These are phyloP conservation scores for Hanseniaspora sp. DNA, from an alignment of 1,139 yeast species.

Conservation along the genomic window DNA sequence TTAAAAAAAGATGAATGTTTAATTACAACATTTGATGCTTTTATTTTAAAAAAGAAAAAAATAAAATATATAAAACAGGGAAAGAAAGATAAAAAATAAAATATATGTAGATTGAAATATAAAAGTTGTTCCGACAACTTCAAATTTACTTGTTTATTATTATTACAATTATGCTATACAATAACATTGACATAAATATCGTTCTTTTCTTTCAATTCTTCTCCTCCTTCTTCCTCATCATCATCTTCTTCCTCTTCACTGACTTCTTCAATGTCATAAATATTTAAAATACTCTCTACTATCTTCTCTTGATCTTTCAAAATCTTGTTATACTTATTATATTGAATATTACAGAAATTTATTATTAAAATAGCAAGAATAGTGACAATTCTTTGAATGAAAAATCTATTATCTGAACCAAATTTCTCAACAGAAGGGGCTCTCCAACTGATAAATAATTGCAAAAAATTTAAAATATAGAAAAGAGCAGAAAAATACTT, in stretches of 20 bases:
- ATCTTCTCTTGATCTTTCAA: not conserved
- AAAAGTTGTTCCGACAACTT: too few species aligned
- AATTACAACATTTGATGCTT: too few species aligned
- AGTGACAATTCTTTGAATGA: not conserved
- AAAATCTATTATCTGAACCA: not conserved
- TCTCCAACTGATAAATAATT: not conserved
- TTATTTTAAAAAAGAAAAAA: too few species aligned
- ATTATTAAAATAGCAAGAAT: not conserved
- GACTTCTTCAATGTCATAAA: not conserved
- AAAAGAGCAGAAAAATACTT: not conserved
- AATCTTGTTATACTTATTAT: not conserved
- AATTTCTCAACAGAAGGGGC: not conserved
- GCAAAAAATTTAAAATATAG: not conserved
- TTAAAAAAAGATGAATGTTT: too few species aligned
- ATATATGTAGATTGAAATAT: too few species aligned
- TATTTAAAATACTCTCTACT: not conserved
- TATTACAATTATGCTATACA: too few species aligned
- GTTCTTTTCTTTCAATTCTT: too few species aligned
- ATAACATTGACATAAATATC: too few species aligned
- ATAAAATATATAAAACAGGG: too few species aligned
- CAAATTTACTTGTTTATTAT: too few species aligned
- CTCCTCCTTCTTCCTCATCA: slow-evolving; percentile 16
- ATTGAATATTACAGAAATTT: not conserved
- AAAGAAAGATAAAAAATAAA: too few species aligned
- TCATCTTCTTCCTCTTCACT: not conserved